A percentile compares a stretch with the other conserved stretches of the same genome.
phyloP scores from a whole-genome alignment of 306 rosid species.

The Lathyrus tuberosus region DNA sequence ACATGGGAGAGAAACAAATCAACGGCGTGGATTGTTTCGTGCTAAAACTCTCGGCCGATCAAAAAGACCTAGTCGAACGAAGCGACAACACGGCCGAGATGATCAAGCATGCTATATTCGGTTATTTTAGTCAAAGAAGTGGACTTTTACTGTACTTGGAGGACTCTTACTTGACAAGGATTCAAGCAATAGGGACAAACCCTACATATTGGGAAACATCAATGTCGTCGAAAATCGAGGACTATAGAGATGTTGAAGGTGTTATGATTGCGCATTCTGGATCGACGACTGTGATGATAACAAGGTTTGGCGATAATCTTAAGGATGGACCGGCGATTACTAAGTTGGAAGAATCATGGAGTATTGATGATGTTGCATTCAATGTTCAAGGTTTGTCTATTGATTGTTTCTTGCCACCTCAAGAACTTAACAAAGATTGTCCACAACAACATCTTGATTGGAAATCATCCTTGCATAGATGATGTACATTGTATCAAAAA shows the following conservation, averaged over 20 bases:
- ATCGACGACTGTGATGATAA: conserved; percentile 63
- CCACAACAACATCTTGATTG: conserved; percentile 56
- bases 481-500: not conserved
- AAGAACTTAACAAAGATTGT: conserved; percentile 56
- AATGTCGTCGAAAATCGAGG: conserved; percentile 78
- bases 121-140: conserved; percentile 87
- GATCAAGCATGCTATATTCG: conserved; percentile 85
- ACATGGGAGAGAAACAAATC: conserved; percentile 85
- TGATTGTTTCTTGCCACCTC: conserved; percentile 91
- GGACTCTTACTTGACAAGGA: conserved; percentile 86
- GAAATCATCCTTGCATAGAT: conserved; percentile 56
- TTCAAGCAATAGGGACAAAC: conserved; percentile 80
- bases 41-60: conserved; percentile 77
- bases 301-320: conserved; percentile 77
- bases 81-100: conserved; percentile 92
- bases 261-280: conserved; percentile 85
- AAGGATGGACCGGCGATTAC: conserved; percentile 71
- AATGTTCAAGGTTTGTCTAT: conserved; percentile 80
- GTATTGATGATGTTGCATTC: conserved; percentile 86
- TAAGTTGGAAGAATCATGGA: conserved; percentile 80
- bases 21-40: conserved; percentile 71
- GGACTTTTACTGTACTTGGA: conserved; percentile 74
- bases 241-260: conserved; percentile 71
- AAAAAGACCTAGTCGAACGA: conserved; percentile 66
- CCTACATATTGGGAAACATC: conserved; percentile 95